A percentile compares a stretch with the other conserved stretches of the same genome.
Conservation (phyloP, 1,139 yeast species). For the Taiozyma sp. region DNA sequence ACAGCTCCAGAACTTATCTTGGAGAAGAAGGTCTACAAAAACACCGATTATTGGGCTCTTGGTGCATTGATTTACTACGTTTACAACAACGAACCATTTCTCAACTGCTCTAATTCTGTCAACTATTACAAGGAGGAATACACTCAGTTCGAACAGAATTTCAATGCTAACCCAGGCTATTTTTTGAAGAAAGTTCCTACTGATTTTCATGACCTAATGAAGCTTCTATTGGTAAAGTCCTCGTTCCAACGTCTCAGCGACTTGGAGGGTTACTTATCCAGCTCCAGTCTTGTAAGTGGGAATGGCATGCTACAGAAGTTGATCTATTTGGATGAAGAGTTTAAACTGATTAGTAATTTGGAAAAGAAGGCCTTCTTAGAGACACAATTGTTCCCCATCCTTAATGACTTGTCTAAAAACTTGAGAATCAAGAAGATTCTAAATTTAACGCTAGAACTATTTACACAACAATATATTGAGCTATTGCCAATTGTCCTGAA, state of each 20-base stretch:
- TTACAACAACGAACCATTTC: slow-evolving; percentile 43
- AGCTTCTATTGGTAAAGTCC: slow-evolving; percentile 35
- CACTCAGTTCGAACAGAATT: slow-evolving; percentile 35
- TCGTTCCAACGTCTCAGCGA: slow-evolving; percentile 33
- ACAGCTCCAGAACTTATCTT: slow-evolving; percentile 72
- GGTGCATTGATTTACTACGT: slow-evolving; percentile 71
- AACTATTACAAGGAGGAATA: slow-evolving; percentile 46
- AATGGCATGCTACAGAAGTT: slow-evolving; percentile 5
- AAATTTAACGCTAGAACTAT: slow-evolving; percentile 42
- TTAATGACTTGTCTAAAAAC: slow-evolving; percentile 4
- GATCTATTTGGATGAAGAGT: slow-evolving; percentile 11
- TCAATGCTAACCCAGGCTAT: slow-evolving; percentile 43
- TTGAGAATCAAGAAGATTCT: slow-evolving; percentile 5
- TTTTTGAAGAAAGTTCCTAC: slow-evolving; percentile 47
- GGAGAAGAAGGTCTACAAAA: slow-evolving; percentile 55
- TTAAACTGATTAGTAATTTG: slow-evolving; percentile 3
- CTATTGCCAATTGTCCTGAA: slow-evolving; percentile 52
- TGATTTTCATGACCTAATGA: slow-evolving; percentile 31
- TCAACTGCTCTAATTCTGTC: slow-evolving; percentile 45
- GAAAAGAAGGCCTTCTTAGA: slow-evolving; percentile 5
- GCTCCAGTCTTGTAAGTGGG: slow-evolving; percentile 1
- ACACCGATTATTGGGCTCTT: slow-evolving; percentile 79
- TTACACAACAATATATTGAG: slow-evolving; percentile 27
- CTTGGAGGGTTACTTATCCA: slow-evolving; percentile 11
- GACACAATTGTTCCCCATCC: slow-evolving; percentile 3